phyloP scores from a whole-genome alignment of 805 yeast species.

The Kurtzmaniella cleridarum region DNA sequence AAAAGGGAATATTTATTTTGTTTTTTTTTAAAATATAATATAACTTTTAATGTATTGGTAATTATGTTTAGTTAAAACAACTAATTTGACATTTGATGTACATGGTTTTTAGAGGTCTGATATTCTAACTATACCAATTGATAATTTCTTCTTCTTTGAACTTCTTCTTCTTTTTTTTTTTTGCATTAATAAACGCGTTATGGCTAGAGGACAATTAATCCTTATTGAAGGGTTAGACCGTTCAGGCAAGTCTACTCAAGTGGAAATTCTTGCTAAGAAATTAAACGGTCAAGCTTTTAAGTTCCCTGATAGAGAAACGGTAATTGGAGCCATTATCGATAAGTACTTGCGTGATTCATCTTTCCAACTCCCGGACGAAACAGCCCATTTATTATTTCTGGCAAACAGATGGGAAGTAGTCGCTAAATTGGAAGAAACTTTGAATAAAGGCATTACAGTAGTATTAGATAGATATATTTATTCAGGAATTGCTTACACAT shows the following conservation, averaged over 20 bases:
- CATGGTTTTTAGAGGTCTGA: no score
- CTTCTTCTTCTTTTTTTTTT: no score
- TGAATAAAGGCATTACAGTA: conserved; percentile 52
- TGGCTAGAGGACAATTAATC: conserved; percentile 63
- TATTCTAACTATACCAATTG: no score
- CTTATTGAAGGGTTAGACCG: conserved; percentile 91
- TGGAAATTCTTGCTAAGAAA: conserved; percentile 24
- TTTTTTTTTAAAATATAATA: no score
- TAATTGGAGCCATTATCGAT: conserved; percentile 75
- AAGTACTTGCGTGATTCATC: conserved; percentile 53
- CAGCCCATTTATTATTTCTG: conserved; percentile 82
- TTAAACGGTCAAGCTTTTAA: conserved; percentile 37
- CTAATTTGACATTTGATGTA: no score
- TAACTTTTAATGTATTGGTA: no score
- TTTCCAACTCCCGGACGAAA: conserved; percentile 59
- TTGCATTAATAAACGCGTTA: conserved; percentile 1
- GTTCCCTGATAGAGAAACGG: conserved; percentile 85
- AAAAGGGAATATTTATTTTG: no score
- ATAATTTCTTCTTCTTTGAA: no score
- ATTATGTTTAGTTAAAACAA: no score
- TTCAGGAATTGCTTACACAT: conserved; percentile 89
- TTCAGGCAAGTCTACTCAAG: conserved; percentile 90
- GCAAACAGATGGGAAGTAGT: conserved; percentile 93
- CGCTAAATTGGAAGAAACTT: conserved; percentile 35
- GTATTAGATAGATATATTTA: conserved; percentile 84